Percentiles rank a stretch among this genome's conserved stretches.
Evolutionary conservation across 2,329 filamentous ascomycete species (phyloP).

Genomic region (Chaetomium sp.): DNA sequence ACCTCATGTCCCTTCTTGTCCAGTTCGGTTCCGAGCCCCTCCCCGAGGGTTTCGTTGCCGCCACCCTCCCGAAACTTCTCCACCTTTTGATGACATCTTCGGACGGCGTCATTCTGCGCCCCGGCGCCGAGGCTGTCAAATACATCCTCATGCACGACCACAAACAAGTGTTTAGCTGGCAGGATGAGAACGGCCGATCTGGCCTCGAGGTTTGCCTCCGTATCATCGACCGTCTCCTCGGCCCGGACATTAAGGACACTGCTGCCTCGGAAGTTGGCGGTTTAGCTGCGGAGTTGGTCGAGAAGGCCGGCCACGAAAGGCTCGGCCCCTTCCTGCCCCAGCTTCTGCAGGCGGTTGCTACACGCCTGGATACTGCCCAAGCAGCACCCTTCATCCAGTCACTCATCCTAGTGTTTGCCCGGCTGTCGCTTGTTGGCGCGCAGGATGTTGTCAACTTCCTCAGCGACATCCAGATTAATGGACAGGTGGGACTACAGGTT

Average conservation of each 20-base stretch:
- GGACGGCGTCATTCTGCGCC: conserved; percentile 87
- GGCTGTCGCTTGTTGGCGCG: conserved; percentile 81
- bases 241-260: conserved; percentile 83
- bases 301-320: conserved; percentile 89
- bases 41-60: conserved; percentile 80
- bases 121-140: conserved; percentile 82
- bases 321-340: conserved; percentile 89
- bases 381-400: conserved; percentile 93
- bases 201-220: conserved; percentile 87
- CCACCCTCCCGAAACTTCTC: conserved; percentile 84
- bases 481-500: conserved; percentile 80
- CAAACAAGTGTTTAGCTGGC: conserved; percentile 85
- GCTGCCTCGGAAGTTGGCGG: conserved; percentile 95
- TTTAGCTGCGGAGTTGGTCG: conserved; percentile 89
- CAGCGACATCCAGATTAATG: conserved; percentile 77
- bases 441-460: conserved; percentile 92
- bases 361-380: conserved; percentile 77
- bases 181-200: conserved; percentile 75
- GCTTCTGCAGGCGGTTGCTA: conserved; percentile 85
- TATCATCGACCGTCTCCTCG: conserved; percentile 88
- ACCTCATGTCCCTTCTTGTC: conserved; percentile 77
- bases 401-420: conserved; percentile 90
- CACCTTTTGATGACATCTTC: conserved; percentile 77
- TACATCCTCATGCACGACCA: conserved; percentile 89
- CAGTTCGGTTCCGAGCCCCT: conserved; percentile 84